Evolutionary conservation across 345 rosid genomes (phyloP).

Genomic region (Eucalyptus sp.): DNA sequence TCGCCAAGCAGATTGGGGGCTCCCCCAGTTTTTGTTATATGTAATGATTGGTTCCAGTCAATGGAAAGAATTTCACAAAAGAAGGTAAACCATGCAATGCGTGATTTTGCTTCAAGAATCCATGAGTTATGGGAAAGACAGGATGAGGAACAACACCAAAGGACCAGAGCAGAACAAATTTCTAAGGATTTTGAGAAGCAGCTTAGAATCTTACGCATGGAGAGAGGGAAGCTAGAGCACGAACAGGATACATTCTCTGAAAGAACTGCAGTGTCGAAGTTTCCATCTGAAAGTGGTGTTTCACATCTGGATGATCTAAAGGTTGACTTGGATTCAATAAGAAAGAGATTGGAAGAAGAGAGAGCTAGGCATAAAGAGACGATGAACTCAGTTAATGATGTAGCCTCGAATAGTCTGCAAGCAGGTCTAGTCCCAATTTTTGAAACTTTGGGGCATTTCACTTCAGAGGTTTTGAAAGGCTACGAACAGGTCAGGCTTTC

Average conservation of each 20-base stretch:
- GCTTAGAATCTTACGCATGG: constrained; percentile 40
- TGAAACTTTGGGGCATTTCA: constrained; percentile 67
- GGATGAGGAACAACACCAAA: constrained; percentile 68
- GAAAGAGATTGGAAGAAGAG: constrained; percentile 65
- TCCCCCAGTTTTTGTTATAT: constrained; percentile 62
- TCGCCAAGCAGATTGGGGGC: constrained; percentile 85
- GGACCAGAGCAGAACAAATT: constrained; percentile 70
- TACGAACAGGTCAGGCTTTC: constrained; percentile 46
- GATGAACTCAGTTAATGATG: constrained; percentile 50
- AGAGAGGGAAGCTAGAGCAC: constrained; percentile 46
- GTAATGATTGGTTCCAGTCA: constrained; percentile 90
- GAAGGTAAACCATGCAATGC: constrained; percentile 50
- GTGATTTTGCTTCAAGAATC: constrained; percentile 50
- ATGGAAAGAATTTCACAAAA: constrained; percentile 59
- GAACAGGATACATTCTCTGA: constrained; percentile 50
- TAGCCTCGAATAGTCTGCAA: constrained; percentile 74
- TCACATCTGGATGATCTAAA: constrained; percentile 73
- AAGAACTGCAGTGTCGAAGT: constrained; percentile 44
- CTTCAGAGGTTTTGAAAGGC: constrained; percentile 66
- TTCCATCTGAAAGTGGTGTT: constrained; percentile 47
- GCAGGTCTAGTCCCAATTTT: constrained; percentile 81
- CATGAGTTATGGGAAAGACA: constrained; percentile 84
- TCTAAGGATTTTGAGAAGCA: constrained; percentile 74
- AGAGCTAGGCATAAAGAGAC: constrained; percentile 69
- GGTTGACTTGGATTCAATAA: constrained; percentile 85